These are phyloP conservation scores for Penicillium glabrum DNA, from an alignment of 2,329 filamentous ascomycete species.

Conservation along the genomic window DNA sequence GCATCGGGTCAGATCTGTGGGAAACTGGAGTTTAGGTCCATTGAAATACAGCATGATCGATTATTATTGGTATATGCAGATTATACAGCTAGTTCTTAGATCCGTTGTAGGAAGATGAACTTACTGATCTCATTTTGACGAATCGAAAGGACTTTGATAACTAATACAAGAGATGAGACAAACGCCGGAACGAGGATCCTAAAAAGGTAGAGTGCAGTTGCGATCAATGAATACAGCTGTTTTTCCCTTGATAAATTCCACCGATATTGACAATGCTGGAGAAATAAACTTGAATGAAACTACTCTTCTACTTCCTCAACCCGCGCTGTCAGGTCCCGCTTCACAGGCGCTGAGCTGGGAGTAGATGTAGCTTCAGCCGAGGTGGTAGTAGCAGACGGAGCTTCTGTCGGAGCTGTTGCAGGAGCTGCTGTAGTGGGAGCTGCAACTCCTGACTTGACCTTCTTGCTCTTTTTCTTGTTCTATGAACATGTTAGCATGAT, in stretches of 20 bases:
- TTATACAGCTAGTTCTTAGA: background rate
- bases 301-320: conserved; percentile 50
- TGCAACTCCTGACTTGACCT: conserved; percentile 25
- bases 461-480: conserved; percentile 42
- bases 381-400: conserved; percentile 35
- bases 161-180: background rate
- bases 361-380: conserved; percentile 37
- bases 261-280: background rate
- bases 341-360: conserved; percentile 28
- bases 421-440: conserved; percentile 1
- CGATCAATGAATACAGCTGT: background rate
- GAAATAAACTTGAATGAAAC: background rate
- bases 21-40: background rate
- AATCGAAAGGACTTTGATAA: background rate
- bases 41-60: background rate
- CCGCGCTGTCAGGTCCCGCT: conserved; percentile 43
- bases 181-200: conserved; percentile 9
- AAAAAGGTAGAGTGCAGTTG: background rate
- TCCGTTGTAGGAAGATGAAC: background rate
- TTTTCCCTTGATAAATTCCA: background rate
- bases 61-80: background rate
- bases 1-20: background rate
- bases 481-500: conserved; percentile 4
- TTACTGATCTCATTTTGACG: conserved; percentile 1
- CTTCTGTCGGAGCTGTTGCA: conserved; percentile 2